Evolutionary conservation across 768 basidiomycete genomes (phyloP).

Genomic region (Scleroderma bovista): DNA sequence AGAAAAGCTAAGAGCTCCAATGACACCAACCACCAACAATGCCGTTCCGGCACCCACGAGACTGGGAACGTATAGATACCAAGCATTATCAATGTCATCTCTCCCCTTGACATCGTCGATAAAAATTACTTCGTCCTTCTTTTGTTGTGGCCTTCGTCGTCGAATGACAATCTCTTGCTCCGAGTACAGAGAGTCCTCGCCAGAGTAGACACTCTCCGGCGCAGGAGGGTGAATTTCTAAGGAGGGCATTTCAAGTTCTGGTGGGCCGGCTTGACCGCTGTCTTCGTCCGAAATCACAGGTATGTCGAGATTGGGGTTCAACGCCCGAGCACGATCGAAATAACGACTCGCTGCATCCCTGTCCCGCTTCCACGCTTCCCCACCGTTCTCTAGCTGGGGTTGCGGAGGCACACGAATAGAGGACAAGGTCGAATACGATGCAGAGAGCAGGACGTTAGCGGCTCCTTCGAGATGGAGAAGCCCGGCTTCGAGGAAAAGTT

Average conservation of each 20-base stretch:
- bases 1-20: constrained; percentile 74
- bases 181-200: constrained; percentile 23
- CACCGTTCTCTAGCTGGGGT: constrained; percentile 48
- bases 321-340: constrained; percentile 61
- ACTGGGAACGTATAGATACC: constrained; percentile 77
- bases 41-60: constrained; percentile 83
- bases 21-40: constrained; percentile 69
- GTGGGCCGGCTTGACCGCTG: constrained; percentile 20
- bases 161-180: constrained; percentile 30
- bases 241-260: constrained; percentile 64
- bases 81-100: constrained; percentile 63
- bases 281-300: constrained; percentile 55
- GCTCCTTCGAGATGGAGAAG: constrained; percentile 78
- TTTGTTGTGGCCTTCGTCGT: constrained; percentile 39
- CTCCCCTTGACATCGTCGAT: constrained; percentile 39
- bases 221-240: constrained; percentile 42
- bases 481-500: constrained; percentile 74
- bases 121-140: constrained; percentile 51
- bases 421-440: constrained; percentile 71
- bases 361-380: constrained; percentile 71
- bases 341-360: constrained; percentile 64
- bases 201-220: constrained; percentile 23
- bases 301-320: constrained; percentile 63
- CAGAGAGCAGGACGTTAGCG: constrained; percentile 62
- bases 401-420: constrained; percentile 65